A percentile compares a stretch with the other conserved stretches of the same genome.
phyloP scores from a whole-genome alignment of 1,139 yeast species.

The Pichia sp. region DNA sequence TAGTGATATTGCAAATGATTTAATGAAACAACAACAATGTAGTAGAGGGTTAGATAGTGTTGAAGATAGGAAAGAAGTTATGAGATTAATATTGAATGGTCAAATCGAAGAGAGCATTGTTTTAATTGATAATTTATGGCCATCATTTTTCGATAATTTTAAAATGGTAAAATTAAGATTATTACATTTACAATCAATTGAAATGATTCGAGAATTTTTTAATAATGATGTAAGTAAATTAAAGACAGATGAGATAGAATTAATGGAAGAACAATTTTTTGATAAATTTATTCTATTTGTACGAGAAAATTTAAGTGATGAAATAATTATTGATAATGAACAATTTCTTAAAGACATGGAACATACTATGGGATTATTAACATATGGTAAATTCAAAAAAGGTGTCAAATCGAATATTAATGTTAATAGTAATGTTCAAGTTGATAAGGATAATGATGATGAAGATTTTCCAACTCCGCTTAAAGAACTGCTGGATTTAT shows the following conservation, averaged over 20 bases:
- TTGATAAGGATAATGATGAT: background rate
- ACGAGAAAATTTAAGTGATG: constrained; percentile 48
- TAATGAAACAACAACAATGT: background rate
- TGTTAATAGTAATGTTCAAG: no score
- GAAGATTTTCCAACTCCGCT: constrained; percentile 45
- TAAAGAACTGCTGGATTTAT: constrained; percentile 44
- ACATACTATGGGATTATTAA: constrained; percentile 61
- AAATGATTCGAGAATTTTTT: constrained; percentile 43
- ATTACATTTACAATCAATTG: constrained; percentile 53
- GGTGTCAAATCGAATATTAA: constrained; percentile 2
- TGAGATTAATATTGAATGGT: constrained; percentile 44
- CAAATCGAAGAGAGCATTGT: constrained; percentile 42
- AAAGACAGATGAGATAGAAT: constrained; percentile 1
- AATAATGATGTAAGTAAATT: background rate
- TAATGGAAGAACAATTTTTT: constrained; percentile 36
- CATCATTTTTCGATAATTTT: constrained; percentile 48
- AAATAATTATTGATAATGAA: constrained; percentile 46
- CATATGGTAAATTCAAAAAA: constrained; percentile 33
- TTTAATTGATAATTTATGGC: constrained; percentile 43
- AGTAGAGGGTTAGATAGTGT: constrained; percentile 43
- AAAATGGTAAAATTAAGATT: constrained; percentile 58
- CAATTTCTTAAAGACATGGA: constrained; percentile 57
- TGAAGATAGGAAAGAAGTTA: constrained; percentile 42
- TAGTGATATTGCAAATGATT: background rate
- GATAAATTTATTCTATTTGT: constrained; percentile 54